Percentiles rank a stretch among this genome's conserved stretches.
These are phyloP conservation scores for Dipteronia dyeriana DNA, from an alignment of 345 rosid species.

Conservation along the genomic window DNA sequence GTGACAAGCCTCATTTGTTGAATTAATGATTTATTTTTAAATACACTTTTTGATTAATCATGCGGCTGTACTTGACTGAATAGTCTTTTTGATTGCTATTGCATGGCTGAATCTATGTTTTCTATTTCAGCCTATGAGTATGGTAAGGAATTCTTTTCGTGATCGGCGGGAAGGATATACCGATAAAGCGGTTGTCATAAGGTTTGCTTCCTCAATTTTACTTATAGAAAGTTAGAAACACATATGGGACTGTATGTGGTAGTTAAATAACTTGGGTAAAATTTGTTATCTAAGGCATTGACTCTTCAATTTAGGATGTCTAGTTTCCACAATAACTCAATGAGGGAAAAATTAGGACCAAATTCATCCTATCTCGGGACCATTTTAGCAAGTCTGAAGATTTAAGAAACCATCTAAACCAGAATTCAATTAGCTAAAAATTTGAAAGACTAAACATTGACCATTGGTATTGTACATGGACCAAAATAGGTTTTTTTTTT, in stretches of 20 bases:
- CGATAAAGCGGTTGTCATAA: slow-evolving; percentile 81
- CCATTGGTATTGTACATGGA: background rate
- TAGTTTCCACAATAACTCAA: background rate
- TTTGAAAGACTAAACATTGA: background rate
- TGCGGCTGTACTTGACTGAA: slow-evolving; percentile 2
- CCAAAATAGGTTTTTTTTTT: background rate
- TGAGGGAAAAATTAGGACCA: slow-evolving; percentile 1
- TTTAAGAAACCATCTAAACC: background rate
- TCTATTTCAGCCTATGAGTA: slow-evolving; percentile 82
- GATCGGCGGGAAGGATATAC: slow-evolving; percentile 85
- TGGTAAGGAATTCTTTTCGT: slow-evolving; percentile 76
- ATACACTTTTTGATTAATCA: background rate
- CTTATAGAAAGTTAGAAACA: background rate
- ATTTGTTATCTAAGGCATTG: background rate
- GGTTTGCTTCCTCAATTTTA: slow-evolving; percentile 39
- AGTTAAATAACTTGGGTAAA: background rate
- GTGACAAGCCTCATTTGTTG: background rate
- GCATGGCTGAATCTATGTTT: slow-evolving; percentile 31
- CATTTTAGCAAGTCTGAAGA: background rate
- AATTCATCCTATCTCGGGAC: too few relatives aligned
- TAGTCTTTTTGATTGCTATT: slow-evolving; percentile 9
- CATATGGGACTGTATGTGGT: slow-evolving; percentile 1
- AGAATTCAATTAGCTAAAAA: background rate
- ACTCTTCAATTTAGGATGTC: background rate
- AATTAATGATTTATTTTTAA: background rate